These are phyloP conservation scores for Solanum pinnatisectum DNA, from an alignment of 257 asterid genomes.

Conservation along the genomic window DNA sequence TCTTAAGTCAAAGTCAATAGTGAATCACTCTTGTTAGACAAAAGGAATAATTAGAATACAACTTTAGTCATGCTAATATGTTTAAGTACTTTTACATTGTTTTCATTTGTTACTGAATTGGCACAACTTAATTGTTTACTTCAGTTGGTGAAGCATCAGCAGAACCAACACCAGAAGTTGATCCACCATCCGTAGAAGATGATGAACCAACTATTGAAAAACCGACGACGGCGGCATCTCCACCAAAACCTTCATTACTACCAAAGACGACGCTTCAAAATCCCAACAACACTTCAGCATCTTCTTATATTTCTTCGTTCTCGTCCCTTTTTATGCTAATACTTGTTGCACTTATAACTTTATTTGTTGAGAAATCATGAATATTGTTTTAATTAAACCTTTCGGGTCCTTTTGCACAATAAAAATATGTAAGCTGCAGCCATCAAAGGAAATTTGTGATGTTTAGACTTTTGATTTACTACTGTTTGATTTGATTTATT, in stretches of 20 bases:
- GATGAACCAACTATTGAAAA: not conserved
- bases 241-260: conserved; percentile 25
- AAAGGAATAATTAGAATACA: not conserved
- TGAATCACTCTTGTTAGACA: too few species aligned
- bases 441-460: not conserved
- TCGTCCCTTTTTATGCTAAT: conserved; percentile 12
- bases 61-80: not conserved
- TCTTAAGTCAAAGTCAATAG: too few species aligned
- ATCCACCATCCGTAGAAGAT: conserved; percentile 4
- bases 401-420: not conserved
- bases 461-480: not conserved
- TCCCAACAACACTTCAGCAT: conserved; percentile 19
- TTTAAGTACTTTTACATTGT: not conserved
- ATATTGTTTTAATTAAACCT: not conserved
- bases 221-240: conserved; percentile 25
- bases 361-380: not conserved
- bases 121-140: not conserved
- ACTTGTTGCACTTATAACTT: conserved; percentile 13
- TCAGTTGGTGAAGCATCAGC: conserved; percentile 35
- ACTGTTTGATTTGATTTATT: not conserved
- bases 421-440: not conserved
- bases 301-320: conserved; percentile 7
- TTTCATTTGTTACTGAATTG: not conserved
- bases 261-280: conserved; percentile 31
- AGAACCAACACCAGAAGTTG: conserved; percentile 19